A percentile compares a stretch with the other conserved stretches of the same genome.
Evolutionary conservation across 306 rosid genomes (phyloP).

Genomic region (Gastrolobium bilobum): DNA sequence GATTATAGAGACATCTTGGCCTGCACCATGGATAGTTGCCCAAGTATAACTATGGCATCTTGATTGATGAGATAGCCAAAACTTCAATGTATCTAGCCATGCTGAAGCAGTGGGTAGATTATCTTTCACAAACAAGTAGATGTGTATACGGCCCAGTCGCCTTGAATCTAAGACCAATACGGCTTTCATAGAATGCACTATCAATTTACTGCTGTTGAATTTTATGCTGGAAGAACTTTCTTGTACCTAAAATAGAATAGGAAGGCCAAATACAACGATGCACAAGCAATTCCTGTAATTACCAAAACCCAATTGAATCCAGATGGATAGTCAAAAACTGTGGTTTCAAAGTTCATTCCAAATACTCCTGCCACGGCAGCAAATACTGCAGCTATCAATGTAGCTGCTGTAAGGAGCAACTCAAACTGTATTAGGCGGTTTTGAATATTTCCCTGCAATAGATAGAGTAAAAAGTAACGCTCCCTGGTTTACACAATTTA

Average conservation of each 20-base stretch:
- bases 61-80: slow-evolving; percentile 49
- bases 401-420: slow-evolving; percentile 93
- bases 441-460: slow-evolving; percentile 90
- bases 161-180: slow-evolving; percentile 17
- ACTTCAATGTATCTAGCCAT: slow-evolving; percentile 34
- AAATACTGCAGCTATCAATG: slow-evolving; percentile 79
- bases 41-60: slow-evolving; percentile 68
- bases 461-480: slow-evolving; percentile 29
- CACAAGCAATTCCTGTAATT: slow-evolving; percentile 66
- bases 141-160: slow-evolving; percentile 5
- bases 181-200: slow-evolving; percentile 39
- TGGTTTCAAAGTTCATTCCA: slow-evolving; percentile 80
- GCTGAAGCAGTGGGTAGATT: slow-evolving; percentile 25
- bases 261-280: slow-evolving; percentile 63
- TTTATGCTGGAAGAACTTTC: slow-evolving; percentile 73
- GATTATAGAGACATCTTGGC: slow-evolving; percentile 88
- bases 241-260: slow-evolving; percentile 74
- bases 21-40: slow-evolving; percentile 79
- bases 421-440: slow-evolving; percentile 91
- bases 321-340: slow-evolving; percentile 65
- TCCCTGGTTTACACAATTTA: slow-evolving; percentile 10
- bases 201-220: slow-evolving; percentile 35
- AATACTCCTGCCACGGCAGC: slow-evolving; percentile 87
- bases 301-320: slow-evolving; percentile 73
- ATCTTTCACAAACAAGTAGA: slow-evolving; percentile 32